These are phyloP conservation scores for Macrocystidia cucumis DNA, from an alignment of 1,284 basidiomycete species.

Conservation along the genomic window DNA sequence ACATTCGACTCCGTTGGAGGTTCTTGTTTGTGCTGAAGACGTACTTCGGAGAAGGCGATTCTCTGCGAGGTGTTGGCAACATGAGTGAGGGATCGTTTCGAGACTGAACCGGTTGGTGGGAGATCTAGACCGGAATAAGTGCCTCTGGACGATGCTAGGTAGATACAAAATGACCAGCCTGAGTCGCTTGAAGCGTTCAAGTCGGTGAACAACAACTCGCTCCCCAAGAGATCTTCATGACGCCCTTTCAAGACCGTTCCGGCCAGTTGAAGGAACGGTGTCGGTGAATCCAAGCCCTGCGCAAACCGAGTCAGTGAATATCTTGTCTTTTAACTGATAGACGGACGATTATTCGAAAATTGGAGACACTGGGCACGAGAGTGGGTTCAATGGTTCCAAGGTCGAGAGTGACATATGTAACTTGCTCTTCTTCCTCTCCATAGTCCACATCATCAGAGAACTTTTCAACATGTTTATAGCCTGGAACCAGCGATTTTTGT, in stretches of 20 bases:
- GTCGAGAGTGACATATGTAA: conserved; percentile 65
- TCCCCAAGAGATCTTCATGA: conserved; percentile 59
- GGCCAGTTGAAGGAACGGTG: conserved; percentile 66
- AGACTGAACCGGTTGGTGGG: conserved; percentile 35
- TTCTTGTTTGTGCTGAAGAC: conserved; percentile 17
- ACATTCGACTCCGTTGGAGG: conserved; percentile 2
- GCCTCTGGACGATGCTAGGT: conserved; percentile 1
- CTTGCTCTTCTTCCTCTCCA: conserved; percentile 50
- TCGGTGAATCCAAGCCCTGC: conserved; percentile 68
- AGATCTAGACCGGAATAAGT: conserved; percentile 19
- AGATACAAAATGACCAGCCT: neutral
- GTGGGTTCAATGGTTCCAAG: conserved; percentile 65
- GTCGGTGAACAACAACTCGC: conserved; percentile 66
- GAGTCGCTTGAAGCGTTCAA: conserved; percentile 34
- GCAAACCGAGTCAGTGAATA: neutral
- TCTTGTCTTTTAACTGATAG: neutral
- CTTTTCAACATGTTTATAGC: conserved; percentile 52
- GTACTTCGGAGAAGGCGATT: conserved; percentile 57
- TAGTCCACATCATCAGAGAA: conserved; percentile 58
- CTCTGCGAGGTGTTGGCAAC: conserved; percentile 53
- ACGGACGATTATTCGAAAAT: conserved; percentile 68
- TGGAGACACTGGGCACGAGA: conserved; percentile 57
- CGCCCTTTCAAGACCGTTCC: conserved; percentile 64
- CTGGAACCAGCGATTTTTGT: conserved; percentile 33
- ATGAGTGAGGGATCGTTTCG: conserved; percentile 39